Evolutionary conservation across 345 rosid species (phyloP), one percentile per base, ranked within the genome.

Genomic region (Eucalyptus grandis): DNA sequence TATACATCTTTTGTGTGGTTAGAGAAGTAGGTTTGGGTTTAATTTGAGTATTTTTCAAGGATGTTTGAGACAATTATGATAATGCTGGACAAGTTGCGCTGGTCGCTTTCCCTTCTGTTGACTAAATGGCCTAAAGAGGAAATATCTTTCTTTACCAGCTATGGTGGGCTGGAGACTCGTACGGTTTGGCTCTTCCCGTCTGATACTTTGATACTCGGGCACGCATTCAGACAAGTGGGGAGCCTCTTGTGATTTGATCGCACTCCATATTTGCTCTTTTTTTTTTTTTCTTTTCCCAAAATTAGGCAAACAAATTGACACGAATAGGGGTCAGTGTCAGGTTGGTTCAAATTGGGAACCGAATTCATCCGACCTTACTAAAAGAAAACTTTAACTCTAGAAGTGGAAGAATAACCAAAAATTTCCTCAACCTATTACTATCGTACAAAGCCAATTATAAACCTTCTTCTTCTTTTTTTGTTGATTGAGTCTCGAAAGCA

Each of bases 401-500:
- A 24, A 26, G n/a, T 26, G 4, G 4, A 12, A 60, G 7, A 26
- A 58, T 1, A 10, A 58, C 14, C 2, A 58, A 58, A n/a, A 60
- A 60, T 5, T 12, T 1, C n/a, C 3, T 26, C 2, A 58, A 58
- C 7, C 14, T 11, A 58, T 58, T 26, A 10, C 7, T 1, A 58
- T 58, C 2, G 1, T 5, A 2, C 4, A 24, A 11, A 26, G 3
- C 2, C 7, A 11, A 1, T 58, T 3, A 58, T 58, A 58, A 58
- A 11, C 2, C 0, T 8, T 3, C 17, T 58, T 5, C 9, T 21
- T 51, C 4, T 51, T 51, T 0, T 53, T 53, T 53, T 17, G 2
- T 0, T 0, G 0, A 53, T 21, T 4, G 11, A 8, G 5, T 53
- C 26, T 21, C 1, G 2, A 53, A 53, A 0, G 1, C 0, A 53